These are phyloP conservation scores for Mentha longifolia DNA, from an alignment of 257 asterid genomes.

Conservation along the genomic window DNA sequence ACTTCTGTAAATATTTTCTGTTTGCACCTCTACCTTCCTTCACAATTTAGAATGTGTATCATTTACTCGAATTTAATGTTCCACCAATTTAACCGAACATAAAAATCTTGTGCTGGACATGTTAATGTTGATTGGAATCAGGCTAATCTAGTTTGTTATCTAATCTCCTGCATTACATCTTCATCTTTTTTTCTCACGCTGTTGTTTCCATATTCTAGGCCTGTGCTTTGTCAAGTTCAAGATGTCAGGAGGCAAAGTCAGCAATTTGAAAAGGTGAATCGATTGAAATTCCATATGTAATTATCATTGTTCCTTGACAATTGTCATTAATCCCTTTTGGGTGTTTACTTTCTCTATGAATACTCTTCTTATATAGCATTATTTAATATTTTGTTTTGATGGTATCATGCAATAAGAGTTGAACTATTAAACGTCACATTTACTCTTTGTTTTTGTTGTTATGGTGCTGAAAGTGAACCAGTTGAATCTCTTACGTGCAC, in stretches of 20 bases:
- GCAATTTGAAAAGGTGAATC: conserved; percentile 77
- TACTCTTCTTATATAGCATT: no score
- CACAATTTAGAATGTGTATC: conserved; percentile 2
- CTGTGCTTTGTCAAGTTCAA: conserved; percentile 56
- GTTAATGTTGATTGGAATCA: conserved; percentile 21
- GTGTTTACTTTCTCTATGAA: no score
- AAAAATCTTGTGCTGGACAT: not conserved
- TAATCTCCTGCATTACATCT: conserved; percentile 16
- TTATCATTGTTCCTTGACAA: not conserved
- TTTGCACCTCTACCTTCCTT: conserved; percentile 1
- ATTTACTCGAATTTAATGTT: not conserved
- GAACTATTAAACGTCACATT: no score
- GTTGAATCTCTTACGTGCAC: no score
- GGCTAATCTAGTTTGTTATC: not conserved
- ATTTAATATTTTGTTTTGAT: no score
- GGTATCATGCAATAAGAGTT: no score
- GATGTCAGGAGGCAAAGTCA: conserved; percentile 46
- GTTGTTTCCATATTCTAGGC: conserved; percentile 47
- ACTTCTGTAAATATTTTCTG: not conserved
- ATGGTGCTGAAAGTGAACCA: no score
- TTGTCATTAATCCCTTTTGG: no score
- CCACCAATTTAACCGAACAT: not conserved
- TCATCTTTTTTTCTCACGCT: conserved; percentile 29
- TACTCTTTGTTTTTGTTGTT: no score
- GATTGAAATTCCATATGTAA: conserved; percentile 5